These are phyloP conservation scores for Suillus paluster DNA, from an alignment of 768 basidiomycete genomes.

Conservation along the genomic window DNA sequence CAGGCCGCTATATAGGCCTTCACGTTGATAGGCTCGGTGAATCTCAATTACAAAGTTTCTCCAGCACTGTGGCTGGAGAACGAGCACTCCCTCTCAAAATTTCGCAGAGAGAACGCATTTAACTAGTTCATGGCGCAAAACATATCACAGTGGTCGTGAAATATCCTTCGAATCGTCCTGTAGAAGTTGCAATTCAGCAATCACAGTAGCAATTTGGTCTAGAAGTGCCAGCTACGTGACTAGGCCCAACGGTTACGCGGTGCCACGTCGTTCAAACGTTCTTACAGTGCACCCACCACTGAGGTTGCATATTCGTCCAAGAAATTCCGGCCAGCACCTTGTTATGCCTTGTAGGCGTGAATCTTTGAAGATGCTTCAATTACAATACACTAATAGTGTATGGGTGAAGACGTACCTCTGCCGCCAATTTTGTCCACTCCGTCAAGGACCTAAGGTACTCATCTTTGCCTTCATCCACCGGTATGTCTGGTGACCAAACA, in stretches of 20 bases:
- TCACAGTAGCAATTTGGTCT: background rate
- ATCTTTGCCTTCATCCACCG: constrained; percentile 69
- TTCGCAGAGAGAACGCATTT: no score
- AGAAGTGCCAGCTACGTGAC: background rate
- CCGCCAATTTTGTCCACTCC: constrained; percentile 72
- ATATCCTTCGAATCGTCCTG: background rate
- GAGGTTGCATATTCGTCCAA: background rate
- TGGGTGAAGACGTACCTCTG: constrained; percentile 51
- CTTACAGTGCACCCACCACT: background rate
- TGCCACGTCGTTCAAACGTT: background rate
- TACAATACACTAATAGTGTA: background rate
- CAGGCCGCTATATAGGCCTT: background rate
- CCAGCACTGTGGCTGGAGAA: no score
- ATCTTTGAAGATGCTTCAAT: constrained; percentile 2
- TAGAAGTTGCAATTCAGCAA: background rate
- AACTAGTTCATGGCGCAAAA: background rate
- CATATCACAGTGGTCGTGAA: background rate
- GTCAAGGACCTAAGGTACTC: constrained; percentile 70
- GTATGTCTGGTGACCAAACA: constrained; percentile 78
- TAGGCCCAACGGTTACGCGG: background rate
- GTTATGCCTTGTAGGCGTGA: background rate
- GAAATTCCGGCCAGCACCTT: background rate
- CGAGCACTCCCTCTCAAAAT: no score
- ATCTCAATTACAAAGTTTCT: no score
- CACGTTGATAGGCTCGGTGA: background rate